Evolutionary conservation across 225 moss, liverwort and hornwort species (phyloP).

Genomic region (Bryum argenteum): DNA sequence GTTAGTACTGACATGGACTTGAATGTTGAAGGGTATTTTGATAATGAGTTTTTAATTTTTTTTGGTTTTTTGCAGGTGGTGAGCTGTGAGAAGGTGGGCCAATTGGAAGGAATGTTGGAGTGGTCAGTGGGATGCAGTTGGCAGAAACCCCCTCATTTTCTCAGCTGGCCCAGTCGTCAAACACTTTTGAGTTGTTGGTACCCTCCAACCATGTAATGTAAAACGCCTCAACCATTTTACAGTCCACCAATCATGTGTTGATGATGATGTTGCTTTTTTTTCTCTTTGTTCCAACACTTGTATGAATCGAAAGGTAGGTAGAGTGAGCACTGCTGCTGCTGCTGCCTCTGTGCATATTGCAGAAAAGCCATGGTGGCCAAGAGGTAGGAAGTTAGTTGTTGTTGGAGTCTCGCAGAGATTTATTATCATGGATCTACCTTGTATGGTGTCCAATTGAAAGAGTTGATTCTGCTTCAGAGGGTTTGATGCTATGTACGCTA

Average conservation of each 20-base stretch:
- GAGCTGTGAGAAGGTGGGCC: conserved; percentile 64
- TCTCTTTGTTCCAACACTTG: conserved; percentile 38
- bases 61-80: conserved; percentile 52
- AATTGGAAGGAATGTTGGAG: conserved; percentile 77
- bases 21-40: too few species aligned
- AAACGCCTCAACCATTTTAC: not conserved
- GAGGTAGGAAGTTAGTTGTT: conserved; percentile 25
- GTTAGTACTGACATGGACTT: too few species aligned
- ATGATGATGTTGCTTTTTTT: conserved; percentile 46
- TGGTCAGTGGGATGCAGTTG: conserved; percentile 99
- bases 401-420: conserved; percentile 14
- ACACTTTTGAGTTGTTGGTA: conserved; percentile 60
- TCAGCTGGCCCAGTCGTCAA: conserved; percentile 64
- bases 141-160: conserved; percentile 66
- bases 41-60: too few species aligned
- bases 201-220: conserved; percentile 48
- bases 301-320: not conserved
- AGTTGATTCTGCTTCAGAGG: too few species aligned
- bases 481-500: too few species aligned
- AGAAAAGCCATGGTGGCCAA: conserved; percentile 47
- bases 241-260: conserved; percentile 12
- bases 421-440: conserved; percentile 18
- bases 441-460: conserved; percentile 12
- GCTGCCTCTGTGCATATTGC: conserved; percentile 48
- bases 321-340: not conserved